Conservation (phyloP, 2,329 filamentous ascomycete genomes). For the Xylaria hypoxylon region DNA sequence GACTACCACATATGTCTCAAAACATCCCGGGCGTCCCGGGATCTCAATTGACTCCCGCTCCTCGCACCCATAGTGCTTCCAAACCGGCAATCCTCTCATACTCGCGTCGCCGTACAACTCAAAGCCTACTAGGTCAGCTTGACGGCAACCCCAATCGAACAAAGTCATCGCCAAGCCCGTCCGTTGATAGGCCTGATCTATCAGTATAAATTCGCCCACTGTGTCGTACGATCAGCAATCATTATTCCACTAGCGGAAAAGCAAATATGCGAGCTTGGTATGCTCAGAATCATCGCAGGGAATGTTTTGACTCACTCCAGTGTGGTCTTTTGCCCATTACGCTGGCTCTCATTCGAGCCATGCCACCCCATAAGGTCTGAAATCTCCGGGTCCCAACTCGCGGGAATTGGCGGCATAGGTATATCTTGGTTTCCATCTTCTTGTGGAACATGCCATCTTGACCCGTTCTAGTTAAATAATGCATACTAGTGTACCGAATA, state of each 20-base stretch:
- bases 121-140: conserved; percentile 24
- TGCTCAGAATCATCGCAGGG: background rate
- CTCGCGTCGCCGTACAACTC: conserved; percentile 33
- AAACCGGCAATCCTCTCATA: conserved; percentile 34
- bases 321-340: conserved; percentile 35
- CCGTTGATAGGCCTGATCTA: conserved; percentile 32
- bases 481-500: too few relatives aligned
- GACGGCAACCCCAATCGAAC: conserved; percentile 28
- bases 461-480: background rate
- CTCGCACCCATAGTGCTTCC: conserved; percentile 30
- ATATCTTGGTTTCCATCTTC: conserved; percentile 32
- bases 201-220: conserved; percentile 35
- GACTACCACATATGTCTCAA: too few relatives aligned
- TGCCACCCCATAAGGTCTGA: conserved; percentile 35
- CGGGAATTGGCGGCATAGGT: conserved; percentile 26
- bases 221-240: background rate
- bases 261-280: background rate
- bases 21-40: too few relatives aligned
- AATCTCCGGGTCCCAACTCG: conserved; percentile 33
- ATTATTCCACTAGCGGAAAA: background rate
- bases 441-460: conserved; percentile 33
- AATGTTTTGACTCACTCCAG: conserved; percentile 33
- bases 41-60: conserved; percentile 5
- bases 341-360: conserved; percentile 23
- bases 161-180: conserved; percentile 23